Conservation (phyloP, 192 early-diverging fungal species). For the Chytriomyces hyalinus region DNA sequence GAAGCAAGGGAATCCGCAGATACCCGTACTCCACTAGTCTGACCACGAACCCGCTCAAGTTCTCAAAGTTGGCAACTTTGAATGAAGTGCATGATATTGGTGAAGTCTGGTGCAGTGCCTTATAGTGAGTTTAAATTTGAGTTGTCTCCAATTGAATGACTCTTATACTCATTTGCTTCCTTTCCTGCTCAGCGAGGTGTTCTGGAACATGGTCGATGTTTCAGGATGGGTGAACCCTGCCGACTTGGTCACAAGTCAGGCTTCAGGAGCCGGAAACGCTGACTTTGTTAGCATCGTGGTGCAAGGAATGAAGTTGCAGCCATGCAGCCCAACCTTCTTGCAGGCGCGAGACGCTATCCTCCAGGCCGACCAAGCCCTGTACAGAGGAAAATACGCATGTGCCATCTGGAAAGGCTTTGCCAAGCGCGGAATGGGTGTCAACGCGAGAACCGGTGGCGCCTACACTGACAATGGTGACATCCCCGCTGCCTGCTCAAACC, state of each 20-base stretch:
- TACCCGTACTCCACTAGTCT: too few species aligned
- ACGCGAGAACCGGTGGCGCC: constrained; percentile 14
- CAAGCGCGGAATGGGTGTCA: constrained; percentile 80
- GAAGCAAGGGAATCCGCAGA: too few species aligned
- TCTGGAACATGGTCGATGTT: constrained; percentile 60
- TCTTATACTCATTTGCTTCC: too few species aligned
- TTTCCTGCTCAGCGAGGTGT: constrained; percentile 74
- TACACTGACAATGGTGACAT: constrained; percentile 25
- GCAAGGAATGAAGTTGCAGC: constrained; percentile 58
- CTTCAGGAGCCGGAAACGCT: constrained; percentile 40
- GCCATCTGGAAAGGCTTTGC: constrained; percentile 60
- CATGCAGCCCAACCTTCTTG: constrained; percentile 55
- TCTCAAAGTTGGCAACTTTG: too few species aligned
- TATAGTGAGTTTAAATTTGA: too few species aligned
- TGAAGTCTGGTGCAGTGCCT: too few species aligned
- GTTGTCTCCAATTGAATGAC: too few species aligned
- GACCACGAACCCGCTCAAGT: too few species aligned
- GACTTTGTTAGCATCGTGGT: constrained; percentile 45
- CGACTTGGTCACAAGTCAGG: constrained; percentile 18
- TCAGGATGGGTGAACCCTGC: constrained; percentile 32
- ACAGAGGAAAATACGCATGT: constrained; percentile 26
- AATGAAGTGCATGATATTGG: too few species aligned
- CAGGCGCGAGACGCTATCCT: constrained; percentile 55
- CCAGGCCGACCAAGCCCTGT: constrained; percentile 45
- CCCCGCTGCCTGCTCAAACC: background rate